These are phyloP conservation scores for Homolaphlyctis polyrhiza DNA, from an alignment of 371 early-diverging fungal species.

Conservation along the genomic window DNA sequence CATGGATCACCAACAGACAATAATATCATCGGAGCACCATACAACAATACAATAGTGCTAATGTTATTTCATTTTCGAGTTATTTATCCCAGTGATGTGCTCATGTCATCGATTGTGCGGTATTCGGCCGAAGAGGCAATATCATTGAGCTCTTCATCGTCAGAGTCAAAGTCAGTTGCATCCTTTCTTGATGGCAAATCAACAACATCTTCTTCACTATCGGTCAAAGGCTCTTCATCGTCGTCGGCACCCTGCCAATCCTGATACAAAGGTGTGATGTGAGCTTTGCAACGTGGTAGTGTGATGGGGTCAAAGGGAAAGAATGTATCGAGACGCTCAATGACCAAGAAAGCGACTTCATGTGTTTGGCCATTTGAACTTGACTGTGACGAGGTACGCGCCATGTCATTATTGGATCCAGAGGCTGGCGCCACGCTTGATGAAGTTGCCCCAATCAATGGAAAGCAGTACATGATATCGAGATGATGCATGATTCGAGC, in stretches of 20 bases:
- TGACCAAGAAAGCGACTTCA: constrained; percentile 17
- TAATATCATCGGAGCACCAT: too few relatives aligned
- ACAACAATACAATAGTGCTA: too few relatives aligned
- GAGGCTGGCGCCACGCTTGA: background rate
- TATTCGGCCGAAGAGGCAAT: background rate
- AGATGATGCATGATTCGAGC: constrained; percentile 69
- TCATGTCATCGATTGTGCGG: background rate
- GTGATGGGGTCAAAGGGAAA: constrained; percentile 94
- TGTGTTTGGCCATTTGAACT: background rate
- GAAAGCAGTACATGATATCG: constrained; percentile 81
- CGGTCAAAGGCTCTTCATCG: constrained; percentile 11
- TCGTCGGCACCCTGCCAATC: constrained; percentile 34
- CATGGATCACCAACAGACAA: background rate
- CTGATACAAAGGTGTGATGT: constrained; percentile 21
- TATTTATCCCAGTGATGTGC: constrained; percentile 1
- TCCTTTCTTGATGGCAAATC: background rate
- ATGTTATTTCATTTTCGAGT: background rate
- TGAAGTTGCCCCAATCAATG: constrained; percentile 44
- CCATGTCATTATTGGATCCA: constrained; percentile 22
- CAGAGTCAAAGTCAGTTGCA: background rate
- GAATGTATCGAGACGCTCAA: constrained; percentile 69
- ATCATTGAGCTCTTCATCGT: background rate
- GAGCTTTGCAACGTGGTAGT: constrained; percentile 51
- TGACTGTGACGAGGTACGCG: background rate
- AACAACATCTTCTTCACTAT: constrained; percentile 14